Percentiles rank a stretch among this genome's conserved stretches.
phyloP scores from a whole-genome alignment of 2,329 filamentous ascomycete genomes.

The Pestalotiopsis sp. region DNA sequence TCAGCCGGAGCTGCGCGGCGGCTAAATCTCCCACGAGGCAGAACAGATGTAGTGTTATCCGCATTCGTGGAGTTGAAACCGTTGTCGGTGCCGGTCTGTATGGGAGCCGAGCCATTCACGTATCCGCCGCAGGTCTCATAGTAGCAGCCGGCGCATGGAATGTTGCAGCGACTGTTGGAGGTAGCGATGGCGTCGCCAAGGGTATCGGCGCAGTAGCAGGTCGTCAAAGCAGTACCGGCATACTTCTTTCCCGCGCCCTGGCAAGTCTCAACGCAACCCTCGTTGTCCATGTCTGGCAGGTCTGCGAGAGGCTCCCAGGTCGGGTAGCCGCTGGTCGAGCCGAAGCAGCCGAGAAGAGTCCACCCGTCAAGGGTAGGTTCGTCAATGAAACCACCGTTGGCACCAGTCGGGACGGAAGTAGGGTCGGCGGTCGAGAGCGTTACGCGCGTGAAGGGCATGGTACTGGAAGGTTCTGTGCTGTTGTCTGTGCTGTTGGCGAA shows the following conservation, averaged over 20 bases:
- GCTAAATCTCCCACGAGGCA: slow-evolving; percentile 17
- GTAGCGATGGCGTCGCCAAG: slow-evolving; percentile 41
- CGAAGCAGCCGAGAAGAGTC: slow-evolving; percentile 38
- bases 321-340: slow-evolving; percentile 34
- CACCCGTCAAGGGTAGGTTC: slow-evolving; percentile 20
- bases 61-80: slow-evolving; percentile 10
- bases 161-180: slow-evolving; percentile 33
- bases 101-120: slow-evolving; percentile 13
- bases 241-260: slow-evolving; percentile 29
- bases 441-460: slow-evolving; percentile 18
- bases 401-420: slow-evolving; percentile 21
- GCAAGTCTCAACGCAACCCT: slow-evolving; percentile 40
- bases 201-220: slow-evolving; percentile 46
- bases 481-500: not conserved
- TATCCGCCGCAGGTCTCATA: slow-evolving; percentile 43
- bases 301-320: slow-evolving; percentile 33
- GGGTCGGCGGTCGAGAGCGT: slow-evolving; percentile 21
- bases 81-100: not conserved
- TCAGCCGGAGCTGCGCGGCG: slow-evolving; percentile 28
- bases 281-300: slow-evolving; percentile 37
- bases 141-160: slow-evolving; percentile 41
- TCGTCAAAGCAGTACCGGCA: slow-evolving; percentile 37
- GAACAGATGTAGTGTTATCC: slow-evolving; percentile 11
- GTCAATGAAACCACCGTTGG: slow-evolving; percentile 14
- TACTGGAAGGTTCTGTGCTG: not conserved